Evolutionary conservation across 139 green algal species (phyloP).

Genomic region (Chlorella sp.): DNA sequence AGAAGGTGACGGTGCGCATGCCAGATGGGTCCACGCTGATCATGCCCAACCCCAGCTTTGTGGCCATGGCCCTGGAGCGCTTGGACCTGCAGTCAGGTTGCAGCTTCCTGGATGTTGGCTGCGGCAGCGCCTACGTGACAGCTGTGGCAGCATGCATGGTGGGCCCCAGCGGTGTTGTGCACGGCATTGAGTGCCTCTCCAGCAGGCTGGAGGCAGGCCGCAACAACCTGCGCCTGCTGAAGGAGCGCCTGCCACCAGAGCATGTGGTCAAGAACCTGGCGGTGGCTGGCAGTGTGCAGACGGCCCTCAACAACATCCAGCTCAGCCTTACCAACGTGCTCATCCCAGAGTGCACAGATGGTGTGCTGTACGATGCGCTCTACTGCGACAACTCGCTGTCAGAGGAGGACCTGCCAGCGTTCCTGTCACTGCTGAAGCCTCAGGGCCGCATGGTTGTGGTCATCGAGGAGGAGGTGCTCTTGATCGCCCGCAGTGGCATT

Average conservation of each 20-base stretch:
- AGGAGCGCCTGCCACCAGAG: slow-evolving; percentile 28
- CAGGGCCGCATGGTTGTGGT: slow-evolving; percentile 44
- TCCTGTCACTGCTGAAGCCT: slow-evolving; percentile 48
- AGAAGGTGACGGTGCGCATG: slow-evolving; percentile 54
- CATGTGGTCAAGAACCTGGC: neutral
- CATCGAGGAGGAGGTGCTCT: slow-evolving; percentile 40
- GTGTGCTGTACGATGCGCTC: slow-evolving; percentile 39
- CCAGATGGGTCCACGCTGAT: slow-evolving; percentile 48
- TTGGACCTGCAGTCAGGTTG: slow-evolving; percentile 35
- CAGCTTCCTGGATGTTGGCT: slow-evolving; percentile 55
- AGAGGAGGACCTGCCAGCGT: slow-evolving; percentile 51
- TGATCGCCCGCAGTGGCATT: slow-evolving; percentile 10
- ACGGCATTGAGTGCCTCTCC: slow-evolving; percentile 49
- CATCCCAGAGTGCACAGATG: slow-evolving; percentile 52
- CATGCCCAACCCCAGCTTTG: slow-evolving; percentile 45
- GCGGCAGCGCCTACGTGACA: slow-evolving; percentile 49
- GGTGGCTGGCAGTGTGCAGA: slow-evolving; percentile 1
- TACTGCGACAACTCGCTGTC: slow-evolving; percentile 46
- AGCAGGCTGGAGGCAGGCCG: slow-evolving; percentile 37
- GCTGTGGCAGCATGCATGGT: slow-evolving; percentile 47
- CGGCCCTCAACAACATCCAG: too few relatives aligned
- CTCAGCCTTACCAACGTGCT: slow-evolving; percentile 45
- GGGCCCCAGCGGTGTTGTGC: slow-evolving; percentile 20
- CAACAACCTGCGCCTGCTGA: slow-evolving; percentile 36
- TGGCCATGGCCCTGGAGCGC: slow-evolving; percentile 41